Conservation (phyloP, 352 stramenopile genomes). For the Phytophthora chlamydospora region DNA sequence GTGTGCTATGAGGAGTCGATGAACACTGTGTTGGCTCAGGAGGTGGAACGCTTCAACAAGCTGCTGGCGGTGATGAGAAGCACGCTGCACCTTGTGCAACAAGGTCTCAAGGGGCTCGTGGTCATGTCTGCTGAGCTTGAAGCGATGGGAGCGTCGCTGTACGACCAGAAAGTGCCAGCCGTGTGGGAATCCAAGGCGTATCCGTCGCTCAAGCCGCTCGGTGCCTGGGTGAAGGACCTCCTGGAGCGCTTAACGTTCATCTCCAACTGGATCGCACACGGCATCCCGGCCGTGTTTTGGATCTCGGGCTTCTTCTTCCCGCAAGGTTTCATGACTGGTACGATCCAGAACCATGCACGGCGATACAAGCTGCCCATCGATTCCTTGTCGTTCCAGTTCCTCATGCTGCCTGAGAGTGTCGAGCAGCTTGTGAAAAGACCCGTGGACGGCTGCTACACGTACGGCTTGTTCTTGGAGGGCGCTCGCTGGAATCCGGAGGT, state of each 20-base stretch:
- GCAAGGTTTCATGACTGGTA: constrained; percentile 92
- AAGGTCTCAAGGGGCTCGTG: constrained; percentile 87
- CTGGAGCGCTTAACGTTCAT: constrained; percentile 79
- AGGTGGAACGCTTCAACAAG: constrained; percentile 92
- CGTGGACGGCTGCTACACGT: constrained; percentile 43
- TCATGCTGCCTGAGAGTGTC: constrained; percentile 67
- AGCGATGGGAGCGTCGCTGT: constrained; percentile 85
- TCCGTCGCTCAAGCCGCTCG: constrained; percentile 90
- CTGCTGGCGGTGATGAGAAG: constrained; percentile 83
- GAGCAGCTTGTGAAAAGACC: constrained; percentile 41
- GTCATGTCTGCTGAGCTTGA: constrained; percentile 91
- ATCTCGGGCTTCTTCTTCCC: constrained; percentile 95
- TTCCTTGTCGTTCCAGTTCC: constrained; percentile 80
- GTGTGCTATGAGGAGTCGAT: constrained; percentile 92
- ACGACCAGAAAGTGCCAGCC: constrained; percentile 87
- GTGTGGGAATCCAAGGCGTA: constrained; percentile 92
- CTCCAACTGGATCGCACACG: constrained; percentile 71
- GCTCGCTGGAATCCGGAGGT: constrained; percentile 50
- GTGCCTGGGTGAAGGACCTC: constrained; percentile 89
- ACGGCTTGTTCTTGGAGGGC: constrained; percentile 46
- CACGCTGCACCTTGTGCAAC: constrained; percentile 86
- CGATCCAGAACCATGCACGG: constrained; percentile 93
- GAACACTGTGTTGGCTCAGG: constrained; percentile 93
- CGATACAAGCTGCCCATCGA: constrained; percentile 87
- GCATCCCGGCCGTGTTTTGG: constrained; percentile 89